Evolutionary conservation across 2,329 filamentous ascomycete genomes (phyloP), one percentile per base, ranked within the genome.

Genomic region (Nemania sp.): DNA sequence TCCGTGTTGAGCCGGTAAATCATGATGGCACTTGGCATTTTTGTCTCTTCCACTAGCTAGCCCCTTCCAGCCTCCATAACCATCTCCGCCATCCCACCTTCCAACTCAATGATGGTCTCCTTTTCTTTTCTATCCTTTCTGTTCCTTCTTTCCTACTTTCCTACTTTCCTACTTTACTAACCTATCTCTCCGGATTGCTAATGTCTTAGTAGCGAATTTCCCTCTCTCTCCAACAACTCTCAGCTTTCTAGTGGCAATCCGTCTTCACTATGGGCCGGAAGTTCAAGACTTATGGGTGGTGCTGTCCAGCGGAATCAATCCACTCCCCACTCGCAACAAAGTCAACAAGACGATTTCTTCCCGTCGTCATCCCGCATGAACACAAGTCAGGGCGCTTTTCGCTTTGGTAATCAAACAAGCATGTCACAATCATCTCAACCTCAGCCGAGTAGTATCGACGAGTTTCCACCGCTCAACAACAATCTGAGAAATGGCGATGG

Each of bases 141-240:
- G n/a, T n/a, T n/a, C n/a, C n/a, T n/a, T n/a, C n/a, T n/a, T n/a
- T n/a, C n/a, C 26, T n/a, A n/a, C 12, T 22, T 28, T 1, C 26
- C 31, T 44, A 6, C 28, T 36, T 37, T 23, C 23, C 12, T 22
- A n/a, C 1, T 3, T 22, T 44, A n/a, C 24, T 34, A 37, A 9
- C 19, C 1, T 15, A 8, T 14, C 17, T n/a, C 5, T 15, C 22
- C 26, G 40, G n/a, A 19, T 34, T 52, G 48, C 71, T 72, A 45
- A 72, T 49, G 50, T 30, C 57, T 23, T 55, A 47, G 43, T 56
- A 88, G 84, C 56, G 84, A 88, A 66, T 88, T 88, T 49, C 84
- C 84, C 7, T 85, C 83, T 19, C 70, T 88, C 61, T 86, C 83
- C 46, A 84, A 82, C 64, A 84, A 80, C 59, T 74, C 81, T 39